Evolutionary conservation across 306 rosid genomes (phyloP).

Genomic region (Inga laurina): DNA sequence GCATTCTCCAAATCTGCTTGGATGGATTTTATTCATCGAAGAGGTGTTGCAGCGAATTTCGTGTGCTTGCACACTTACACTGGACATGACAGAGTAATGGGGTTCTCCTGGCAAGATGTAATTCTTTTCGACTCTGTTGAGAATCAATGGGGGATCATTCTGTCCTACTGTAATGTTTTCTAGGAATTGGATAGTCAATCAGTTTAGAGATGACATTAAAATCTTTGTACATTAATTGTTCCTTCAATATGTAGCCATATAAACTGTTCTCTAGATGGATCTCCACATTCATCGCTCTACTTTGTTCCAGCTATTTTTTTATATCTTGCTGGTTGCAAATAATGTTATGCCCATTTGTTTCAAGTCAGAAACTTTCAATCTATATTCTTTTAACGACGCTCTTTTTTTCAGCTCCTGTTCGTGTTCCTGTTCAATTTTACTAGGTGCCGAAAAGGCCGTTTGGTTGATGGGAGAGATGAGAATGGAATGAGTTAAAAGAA

Average conservation of each 20-base stretch:
- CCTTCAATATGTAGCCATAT: not conserved
- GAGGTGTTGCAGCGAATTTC: not conserved
- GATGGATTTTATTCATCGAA: not conserved
- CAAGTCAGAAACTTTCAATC: not conserved
- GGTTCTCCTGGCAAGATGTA: slow-evolving; percentile 5
- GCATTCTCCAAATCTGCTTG: slow-evolving; percentile 12
- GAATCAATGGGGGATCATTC: slow-evolving; percentile 6
- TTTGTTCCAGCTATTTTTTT: not conserved
- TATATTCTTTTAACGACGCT: not conserved
- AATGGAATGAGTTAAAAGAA: too few relatives aligned
- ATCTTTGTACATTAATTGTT: slow-evolving; percentile 6
- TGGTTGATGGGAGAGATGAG: not conserved
- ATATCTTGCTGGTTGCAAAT: not conserved
- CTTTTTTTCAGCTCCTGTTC: not conserved
- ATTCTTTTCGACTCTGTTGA: not conserved
- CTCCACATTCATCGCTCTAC: not conserved
- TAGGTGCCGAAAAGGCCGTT: not conserved
- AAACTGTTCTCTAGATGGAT: not conserved
- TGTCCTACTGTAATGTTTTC: not conserved
- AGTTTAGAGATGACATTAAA: not conserved
- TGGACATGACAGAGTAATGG: not conserved
- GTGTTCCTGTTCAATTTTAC: not conserved
- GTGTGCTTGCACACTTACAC: not conserved
- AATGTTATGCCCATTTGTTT: not conserved
- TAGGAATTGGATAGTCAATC: not conserved